These are phyloP conservation scores for Podila minutissima DNA, from an alignment of 192 early-diverging fungal species.

Conservation along the genomic window DNA sequence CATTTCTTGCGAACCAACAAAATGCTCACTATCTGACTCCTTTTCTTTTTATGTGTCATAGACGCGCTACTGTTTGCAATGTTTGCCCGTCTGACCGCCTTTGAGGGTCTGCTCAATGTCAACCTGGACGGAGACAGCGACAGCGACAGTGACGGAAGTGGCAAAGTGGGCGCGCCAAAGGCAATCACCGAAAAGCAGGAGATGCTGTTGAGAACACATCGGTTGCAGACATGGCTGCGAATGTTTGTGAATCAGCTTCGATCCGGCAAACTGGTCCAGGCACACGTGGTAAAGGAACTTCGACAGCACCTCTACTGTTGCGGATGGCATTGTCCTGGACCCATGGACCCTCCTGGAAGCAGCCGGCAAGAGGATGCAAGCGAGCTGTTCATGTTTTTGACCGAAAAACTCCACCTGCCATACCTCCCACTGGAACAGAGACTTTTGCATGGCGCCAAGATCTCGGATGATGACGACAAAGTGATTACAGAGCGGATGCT, in stretches of 20 bases:
- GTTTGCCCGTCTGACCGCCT: constrained; percentile 67
- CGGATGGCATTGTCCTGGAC: constrained; percentile 59
- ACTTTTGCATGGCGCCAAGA: constrained; percentile 73
- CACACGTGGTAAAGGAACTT: constrained; percentile 61
- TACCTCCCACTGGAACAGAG: constrained; percentile 72
- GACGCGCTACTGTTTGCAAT: constrained; percentile 72
- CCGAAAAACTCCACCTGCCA: constrained; percentile 70
- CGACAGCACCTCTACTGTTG: constrained; percentile 57
- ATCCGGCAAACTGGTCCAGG: constrained; percentile 64
- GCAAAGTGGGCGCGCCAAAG: constrained; percentile 3
- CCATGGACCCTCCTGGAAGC: constrained; percentile 34
- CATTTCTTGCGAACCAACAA: not conserved
- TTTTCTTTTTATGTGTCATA: not conserved
- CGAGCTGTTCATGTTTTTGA: constrained; percentile 76
- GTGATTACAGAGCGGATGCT: constrained; percentile 73
- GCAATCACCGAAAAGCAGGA: constrained; percentile 18
- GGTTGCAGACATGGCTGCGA: constrained; percentile 61
- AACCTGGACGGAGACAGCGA: constrained; percentile 53
- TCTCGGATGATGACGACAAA: constrained; percentile 71
- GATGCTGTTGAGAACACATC: constrained; percentile 33
- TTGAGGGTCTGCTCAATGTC: constrained; percentile 66
- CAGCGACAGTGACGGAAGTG: constrained; percentile 44
- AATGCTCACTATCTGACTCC: not conserved
- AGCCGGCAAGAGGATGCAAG: constrained; percentile 72
- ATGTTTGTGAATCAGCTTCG: constrained; percentile 71